A percentile compares a stretch with the other conserved stretches of the same genome.
Evolutionary conservation across 805 yeast species (phyloP).

Genomic region (Nakazawaea ishiwadae): DNA sequence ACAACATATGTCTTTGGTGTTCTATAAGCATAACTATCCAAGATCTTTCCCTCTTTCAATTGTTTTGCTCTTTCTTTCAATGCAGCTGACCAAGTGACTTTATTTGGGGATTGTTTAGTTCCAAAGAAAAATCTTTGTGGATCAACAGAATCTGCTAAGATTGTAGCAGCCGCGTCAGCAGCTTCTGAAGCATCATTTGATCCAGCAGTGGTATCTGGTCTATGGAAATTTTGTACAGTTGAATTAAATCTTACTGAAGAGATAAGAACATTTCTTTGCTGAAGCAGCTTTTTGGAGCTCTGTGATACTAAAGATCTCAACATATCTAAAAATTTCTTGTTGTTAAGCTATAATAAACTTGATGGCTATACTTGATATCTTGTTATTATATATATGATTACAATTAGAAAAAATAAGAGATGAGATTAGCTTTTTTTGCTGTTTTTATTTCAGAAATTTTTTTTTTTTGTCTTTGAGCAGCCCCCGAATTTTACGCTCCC

Average conservation of each 20-base stretch:
- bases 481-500: too few relatives aligned
- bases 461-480: too few relatives aligned
- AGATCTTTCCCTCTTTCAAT: constrained; percentile 64
- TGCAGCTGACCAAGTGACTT: constrained; percentile 87
- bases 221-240: constrained; percentile 15
- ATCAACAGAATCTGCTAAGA: constrained; percentile 57
- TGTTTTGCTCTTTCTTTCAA: constrained; percentile 68
- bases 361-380: too few relatives aligned
- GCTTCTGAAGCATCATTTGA: constrained; percentile 51
- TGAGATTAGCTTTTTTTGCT: too few relatives aligned
- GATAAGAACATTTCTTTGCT: too few relatives aligned
- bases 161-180: constrained; percentile 73
- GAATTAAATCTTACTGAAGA: constrained; percentile 4
- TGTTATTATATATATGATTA: too few relatives aligned
- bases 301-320: neutral
- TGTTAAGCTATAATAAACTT: too few relatives aligned
- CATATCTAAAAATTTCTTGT: neutral
- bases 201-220: constrained; percentile 26
- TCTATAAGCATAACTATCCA: constrained; percentile 67
- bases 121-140: constrained; percentile 33
- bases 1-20: constrained; percentile 69
- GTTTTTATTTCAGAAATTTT: too few relatives aligned
- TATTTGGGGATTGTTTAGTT: constrained; percentile 24
- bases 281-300: neutral
- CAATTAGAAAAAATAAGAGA: too few relatives aligned